Conservation (phyloP, 371 early-diverging fungal genomes). For the Rhizopus microsporus region DNA sequence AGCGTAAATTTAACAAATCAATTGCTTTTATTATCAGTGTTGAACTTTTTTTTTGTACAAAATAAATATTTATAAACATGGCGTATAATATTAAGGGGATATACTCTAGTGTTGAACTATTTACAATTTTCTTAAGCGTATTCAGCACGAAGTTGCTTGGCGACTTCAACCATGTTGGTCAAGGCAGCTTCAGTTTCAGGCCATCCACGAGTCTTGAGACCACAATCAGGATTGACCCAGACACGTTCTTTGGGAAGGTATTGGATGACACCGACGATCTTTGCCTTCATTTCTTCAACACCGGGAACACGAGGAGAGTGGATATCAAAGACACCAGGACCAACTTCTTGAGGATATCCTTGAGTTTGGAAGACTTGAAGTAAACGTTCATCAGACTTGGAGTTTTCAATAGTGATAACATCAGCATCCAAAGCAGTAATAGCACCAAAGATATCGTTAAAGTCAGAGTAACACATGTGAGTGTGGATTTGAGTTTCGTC, state of each 20-base stretch:
- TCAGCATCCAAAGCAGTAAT: conserved; percentile 92
- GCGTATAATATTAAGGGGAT: not conserved
- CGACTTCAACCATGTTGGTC: conserved; percentile 84
- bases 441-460: conserved; percentile 95
- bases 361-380: conserved; percentile 81
- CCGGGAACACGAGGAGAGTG: conserved; percentile 96
- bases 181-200: conserved; percentile 87
- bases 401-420: conserved; percentile 96
- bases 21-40: not conserved
- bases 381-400: conserved; percentile 94
- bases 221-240: conserved; percentile 99
- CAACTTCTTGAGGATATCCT: conserved; percentile 88
- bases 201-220: conserved; percentile 96
- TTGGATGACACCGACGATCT: conserved; percentile 77
- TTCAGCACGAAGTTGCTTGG: conserved; percentile 65
- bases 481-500: conserved; percentile 95
- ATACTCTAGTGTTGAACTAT: conserved; percentile 25
- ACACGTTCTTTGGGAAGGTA: conserved; percentile 74
- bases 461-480: conserved; percentile 97
- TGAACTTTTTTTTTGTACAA: not conserved
- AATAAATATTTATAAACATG: conserved; percentile 1
- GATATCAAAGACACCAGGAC: conserved; percentile 97
- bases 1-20: not conserved
- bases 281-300: conserved; percentile 83
- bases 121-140: conserved; percentile 21